Percentiles rank a stretch among this genome's conserved stretches.
Conservation (phyloP, 371 early-diverging fungal species). For the Gilbertella persicaria region DNA sequence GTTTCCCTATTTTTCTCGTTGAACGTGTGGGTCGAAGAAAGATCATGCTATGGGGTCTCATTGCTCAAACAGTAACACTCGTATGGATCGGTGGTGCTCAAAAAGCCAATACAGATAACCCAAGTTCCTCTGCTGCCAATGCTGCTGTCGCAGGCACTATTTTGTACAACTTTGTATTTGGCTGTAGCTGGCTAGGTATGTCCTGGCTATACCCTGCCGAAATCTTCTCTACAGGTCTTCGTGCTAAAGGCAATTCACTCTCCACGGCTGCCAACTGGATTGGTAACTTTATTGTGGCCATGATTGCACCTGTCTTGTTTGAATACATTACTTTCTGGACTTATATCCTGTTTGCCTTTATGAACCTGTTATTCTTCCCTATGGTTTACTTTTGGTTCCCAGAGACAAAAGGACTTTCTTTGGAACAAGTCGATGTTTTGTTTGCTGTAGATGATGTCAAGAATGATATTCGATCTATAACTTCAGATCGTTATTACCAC, state of each 20-base stretch:
- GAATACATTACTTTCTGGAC: conserved; percentile 42
- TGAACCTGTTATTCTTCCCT: conserved; percentile 33
- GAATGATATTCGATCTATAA: conserved; percentile 10
- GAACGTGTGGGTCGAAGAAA: conserved; percentile 29
- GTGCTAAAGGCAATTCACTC: conserved; percentile 50
- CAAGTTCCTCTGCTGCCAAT: conserved; percentile 19
- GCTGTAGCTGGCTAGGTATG: conserved; percentile 64
- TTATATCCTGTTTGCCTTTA: conserved; percentile 23
- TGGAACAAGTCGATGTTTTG: conserved; percentile 54
- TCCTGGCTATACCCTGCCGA: conserved; percentile 61
- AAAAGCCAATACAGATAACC: conserved; percentile 15
- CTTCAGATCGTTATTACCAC: conserved; percentile 2
- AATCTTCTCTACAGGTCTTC: conserved; percentile 47
- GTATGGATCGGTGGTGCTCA: conserved; percentile 32
- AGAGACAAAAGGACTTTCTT: conserved; percentile 54
- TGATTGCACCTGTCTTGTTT: conserved; percentile 47
- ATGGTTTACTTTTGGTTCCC: conserved; percentile 38
- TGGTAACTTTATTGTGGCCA: conserved; percentile 55
- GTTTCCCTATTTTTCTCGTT: conserved; percentile 28
- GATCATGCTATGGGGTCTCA: conserved; percentile 24
- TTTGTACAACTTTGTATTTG: conserved; percentile 55
- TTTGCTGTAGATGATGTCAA: conserved; percentile 30
- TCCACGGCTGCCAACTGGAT: conserved; percentile 74
- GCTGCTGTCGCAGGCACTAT: conserved; percentile 39
- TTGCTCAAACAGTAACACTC: conserved; percentile 25